Base-by-base conservation (phyloP, 306 rosid genomes). In the Malus sylvestris region DNA sequence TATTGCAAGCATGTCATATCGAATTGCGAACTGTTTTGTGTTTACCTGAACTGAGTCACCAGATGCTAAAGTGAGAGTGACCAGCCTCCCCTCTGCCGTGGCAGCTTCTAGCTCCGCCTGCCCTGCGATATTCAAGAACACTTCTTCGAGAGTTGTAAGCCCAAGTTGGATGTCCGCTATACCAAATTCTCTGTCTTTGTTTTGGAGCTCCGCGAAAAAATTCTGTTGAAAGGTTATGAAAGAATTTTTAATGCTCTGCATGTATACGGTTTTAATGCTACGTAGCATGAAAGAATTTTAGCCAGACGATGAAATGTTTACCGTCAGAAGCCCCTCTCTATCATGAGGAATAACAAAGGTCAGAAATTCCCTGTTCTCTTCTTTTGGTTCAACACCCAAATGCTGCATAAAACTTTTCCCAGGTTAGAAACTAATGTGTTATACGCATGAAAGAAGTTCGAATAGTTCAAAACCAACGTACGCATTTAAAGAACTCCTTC, bases 51-150 rank as follows among this genome's bases (percentile, higher is more conserved):
- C 83, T 12, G 87, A 84, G 64, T 80, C 81, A 57, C 96, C 97
- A 22, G 93, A 91, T 79, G 88, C 74, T 78, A 94, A 86, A 51
- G 86, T 85, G 59, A 94, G 82, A 46, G 87, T 86, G 4, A 75
- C 87, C 72, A 83, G 22, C 59, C 84, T 85, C 81, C 93, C 96
- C 77, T 90, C 96, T 32, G 89, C 95, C 71, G 86, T 78, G 70
- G 98, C 98, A 63, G 73, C 81, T 78, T 94, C 97, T 73, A 91
- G 87, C 89, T 91, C 96, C 45, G 98, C 97, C 59, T 86, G 89
- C 79, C 76, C 85, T 44, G 97, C 97, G n/a, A 92, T 88, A 69
- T 87, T 95, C 85, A 92, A 83, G 90, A 92, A 92, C 59, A 92
- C 98, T 87, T 90, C 97, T 83, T 90, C 96, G 3, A 95, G 97